Base-by-base conservation (phyloP, 192 early-diverging fungal genomes). In the Gigaspora rosea region DNA sequence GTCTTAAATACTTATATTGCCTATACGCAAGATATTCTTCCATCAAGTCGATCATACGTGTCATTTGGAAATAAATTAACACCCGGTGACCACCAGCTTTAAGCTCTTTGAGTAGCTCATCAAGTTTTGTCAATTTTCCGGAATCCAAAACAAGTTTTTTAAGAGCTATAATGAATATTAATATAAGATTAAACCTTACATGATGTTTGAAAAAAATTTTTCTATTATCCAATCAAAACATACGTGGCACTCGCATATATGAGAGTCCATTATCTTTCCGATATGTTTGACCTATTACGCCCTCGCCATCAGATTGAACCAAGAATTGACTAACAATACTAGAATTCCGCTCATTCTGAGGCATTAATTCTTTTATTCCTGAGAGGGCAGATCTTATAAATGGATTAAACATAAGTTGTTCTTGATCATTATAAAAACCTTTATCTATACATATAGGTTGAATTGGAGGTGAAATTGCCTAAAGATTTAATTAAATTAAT, bases 21-120 rank as follows among this genome's bases (percentile, higher is more conserved):
- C 92, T 89, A 78, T 93, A 94, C 1, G 90, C 86, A 33, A 95
- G 84, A 71, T 96, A 96, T 79, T 95, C 94, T 80, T 95, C 94
- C 82, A 95, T 91, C 79, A 95, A 63, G 64, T 95, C 94, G 73
- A 95, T 93, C 91, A 94, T 95, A 80, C 87, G 89, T 50, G 92
- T 93, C 94, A 95, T 95, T 80, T 95, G 94, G 90, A 95, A 95
- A 79, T 93, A 95, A 20, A 95, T 85, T 78, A 95, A 83, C 1
- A 91, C 91, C 27, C 94, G 91, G 78, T 95, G 94, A 1, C 88
- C 92, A 62, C 92, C 93, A 22, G 87, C 81, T 86, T 94, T 94
- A 6, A 95, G 84, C 74, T 86, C 84, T 46, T 88, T 85, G 35
- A 95, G 79, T 51, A 95, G 78, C 68, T 85, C 86, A 76, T 95